Conservation (phyloP, 306 rosid species). For the Lagenaria siceraria region DNA sequence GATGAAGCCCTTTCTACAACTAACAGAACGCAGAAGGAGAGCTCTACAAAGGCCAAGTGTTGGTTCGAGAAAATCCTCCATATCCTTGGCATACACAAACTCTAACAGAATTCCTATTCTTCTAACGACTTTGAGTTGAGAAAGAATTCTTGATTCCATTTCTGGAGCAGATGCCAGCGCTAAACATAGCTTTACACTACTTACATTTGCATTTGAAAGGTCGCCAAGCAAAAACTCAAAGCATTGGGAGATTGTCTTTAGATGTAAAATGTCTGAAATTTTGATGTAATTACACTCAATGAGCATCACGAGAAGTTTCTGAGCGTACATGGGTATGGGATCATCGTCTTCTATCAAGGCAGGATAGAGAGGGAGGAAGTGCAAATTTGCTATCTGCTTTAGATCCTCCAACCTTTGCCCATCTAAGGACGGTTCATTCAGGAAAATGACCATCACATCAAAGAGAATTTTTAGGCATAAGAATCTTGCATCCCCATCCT, state of each 20-base stretch:
- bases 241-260: slow-evolving; percentile 88
- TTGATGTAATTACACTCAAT: slow-evolving; percentile 55
- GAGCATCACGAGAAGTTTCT: slow-evolving; percentile 97
- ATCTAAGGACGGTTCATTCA: slow-evolving; percentile 61
- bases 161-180: slow-evolving; percentile 91
- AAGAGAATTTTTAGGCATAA: slow-evolving; percentile 82
- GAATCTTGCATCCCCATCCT: slow-evolving; percentile 96
- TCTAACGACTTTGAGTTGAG: slow-evolving; percentile 83
- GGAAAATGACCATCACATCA: slow-evolving; percentile 66
- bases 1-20: slow-evolving; percentile 42
- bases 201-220: slow-evolving; percentile 81
- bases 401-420: slow-evolving; percentile 56
- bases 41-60: slow-evolving; percentile 86
- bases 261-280: slow-evolving; percentile 75
- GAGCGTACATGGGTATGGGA: slow-evolving; percentile 89
- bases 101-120: slow-evolving; percentile 81
- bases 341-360: slow-evolving; percentile 86
- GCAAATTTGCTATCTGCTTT: slow-evolving; percentile 49
- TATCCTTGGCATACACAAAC: slow-evolving; percentile 65
- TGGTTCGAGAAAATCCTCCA: slow-evolving; percentile 94
- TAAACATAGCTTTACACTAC: slow-evolving; percentile 69
- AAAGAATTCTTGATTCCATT: slow-evolving; percentile 87
- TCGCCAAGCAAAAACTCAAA: slow-evolving; percentile 95
- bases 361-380: slow-evolving; percentile 90
- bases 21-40: slow-evolving; percentile 66